Conservation (phyloP, 768 basidiomycete genomes). For the Rhodotorula taiwanensis region DNA sequence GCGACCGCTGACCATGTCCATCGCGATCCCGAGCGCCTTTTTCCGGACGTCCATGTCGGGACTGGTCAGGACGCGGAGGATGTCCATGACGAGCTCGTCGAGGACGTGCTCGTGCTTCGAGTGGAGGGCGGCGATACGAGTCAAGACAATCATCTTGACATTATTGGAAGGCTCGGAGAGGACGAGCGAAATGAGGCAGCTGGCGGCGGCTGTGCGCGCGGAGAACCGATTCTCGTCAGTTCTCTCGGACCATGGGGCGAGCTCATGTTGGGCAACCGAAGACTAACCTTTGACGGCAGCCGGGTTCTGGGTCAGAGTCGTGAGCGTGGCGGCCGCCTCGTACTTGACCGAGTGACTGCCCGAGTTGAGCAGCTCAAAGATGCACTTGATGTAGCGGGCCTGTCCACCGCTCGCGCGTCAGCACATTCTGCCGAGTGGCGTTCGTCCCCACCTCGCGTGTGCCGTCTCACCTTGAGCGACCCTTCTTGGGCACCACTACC, state of each 20-base stretch:
- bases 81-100: conserved; percentile 88
- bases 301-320: conserved; percentile 86
- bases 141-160: conserved; percentile 93
- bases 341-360: conserved; percentile 92
- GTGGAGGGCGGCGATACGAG: conserved; percentile 74
- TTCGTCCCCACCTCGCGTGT: background rate
- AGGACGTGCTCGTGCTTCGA: conserved; percentile 75
- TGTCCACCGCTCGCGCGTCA: too few relatives aligned
- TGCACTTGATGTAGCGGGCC: conserved; percentile 83
- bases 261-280: background rate
- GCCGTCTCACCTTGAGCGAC: conserved; percentile 51
- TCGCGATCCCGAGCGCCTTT: conserved; percentile 79
- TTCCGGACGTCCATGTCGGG: conserved; percentile 94
- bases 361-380: conserved; percentile 84
- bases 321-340: conserved; percentile 91
- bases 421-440: too few relatives aligned
- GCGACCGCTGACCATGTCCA: conserved; percentile 85
- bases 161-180: conserved; percentile 98
- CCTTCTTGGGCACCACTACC: conserved; percentile 52
- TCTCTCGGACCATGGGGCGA: background rate
- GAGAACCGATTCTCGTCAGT: background rate
- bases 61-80: conserved; percentile 70
- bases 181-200: conserved; percentile 77
- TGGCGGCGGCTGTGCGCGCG: conserved; percentile 65
- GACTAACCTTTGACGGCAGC: conserved; percentile 83